Evolutionary conservation across 1,284 basidiomycete species (phyloP), one percentile per base, ranked within the genome.

Genomic region (Rhodotorula sp.): DNA sequence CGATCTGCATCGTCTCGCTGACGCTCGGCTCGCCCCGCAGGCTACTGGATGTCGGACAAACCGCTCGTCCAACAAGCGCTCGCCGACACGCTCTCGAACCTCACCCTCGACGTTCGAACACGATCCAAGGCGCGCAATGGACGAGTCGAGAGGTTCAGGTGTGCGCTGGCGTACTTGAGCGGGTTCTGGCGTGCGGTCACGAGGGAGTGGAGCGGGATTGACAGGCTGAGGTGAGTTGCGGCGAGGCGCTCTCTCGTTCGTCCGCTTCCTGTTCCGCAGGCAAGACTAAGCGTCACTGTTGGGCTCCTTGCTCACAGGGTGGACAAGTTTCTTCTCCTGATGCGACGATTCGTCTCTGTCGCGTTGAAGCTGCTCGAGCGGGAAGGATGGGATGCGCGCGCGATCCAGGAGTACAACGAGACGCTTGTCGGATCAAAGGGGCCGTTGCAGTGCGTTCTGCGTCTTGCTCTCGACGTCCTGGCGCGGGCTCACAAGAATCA

Each of bases 41-140:
- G 93, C 78, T 98, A 95, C 81, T 99, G 94, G 94, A 98, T 98
- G 94, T 97, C 93, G 5, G 95, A 99, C 82, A 99, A 99, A 80
- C 94, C 95, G 10, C 84, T 95, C 5, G 89, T 99, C 8, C 95
- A 99, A 79, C 96, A 99, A 80, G 88, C 88, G 6, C 85, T 99
- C 11, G 93, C 95, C 0, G 83, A 84, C 15, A 91, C 95, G 76
- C 82, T 99, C 31, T 88, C 95, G 16, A 87, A 92, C 68, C 83
- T 98, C 47, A 77, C 92, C 8, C 81, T 96, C 44, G 84, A 83
- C 15, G 91, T 94, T 69, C 60, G 70, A 28, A 67, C 72, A 50
- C 78, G 64, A 70, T 79, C 58, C 64, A 77, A 66, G 53, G 67
- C 68, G 28, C 61, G 54, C 26, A 59, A 62, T 37, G 71, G 69